Base-by-base conservation (phyloP, 2,329 filamentous ascomycete genomes). In the Boeremia exigua region DNA sequence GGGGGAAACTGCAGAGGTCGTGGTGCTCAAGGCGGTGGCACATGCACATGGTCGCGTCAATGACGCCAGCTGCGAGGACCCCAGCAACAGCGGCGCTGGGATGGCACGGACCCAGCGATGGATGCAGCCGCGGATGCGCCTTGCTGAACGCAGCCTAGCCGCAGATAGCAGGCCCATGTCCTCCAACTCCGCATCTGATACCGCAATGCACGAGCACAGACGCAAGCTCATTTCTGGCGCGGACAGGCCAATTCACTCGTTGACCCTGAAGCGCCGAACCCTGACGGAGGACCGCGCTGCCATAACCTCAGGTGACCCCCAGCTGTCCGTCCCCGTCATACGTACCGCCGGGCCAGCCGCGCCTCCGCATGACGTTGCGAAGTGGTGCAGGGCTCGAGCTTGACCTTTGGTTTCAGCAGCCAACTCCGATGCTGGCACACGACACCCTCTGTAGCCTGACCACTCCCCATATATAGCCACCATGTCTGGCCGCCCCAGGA, bases 331-430 rank as follows among this genome's bases (percentile, higher is more conserved):
- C 34, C 27, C 48, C 49, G 48, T 44, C 39, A 38, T 48, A 44
- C 43, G 60, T 45, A 42, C 32, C 53, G 45, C 52, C 53, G 51
- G 47, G 54, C 62, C 47, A 50, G 50, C 48, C 59, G 63, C 57
- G 56, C 60, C 58, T 52, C 57, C 67, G 66, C 70, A 75, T 74
- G 72, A 74, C 72, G 70, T 69, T 68, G 60, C 54, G 37, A 46
- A 45, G 48, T 44, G 28, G 44, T 43, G 47, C 53, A 56, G 33
- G 51, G 61, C 56, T 62, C 61, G 62, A 65, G 61, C 65, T 64
- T 47, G 48, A 49, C 50, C 32, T 54, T 56, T 56, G 57, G 59
- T 66, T 65, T 65, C 65, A 68, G 58, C 38, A 58, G 46, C 59
- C 59, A 58, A 57, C 48, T 56, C 63, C 64, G 49, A 68, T 68